phyloP scores from a whole-genome alignment of 352 stramenopile genomes.

The Phytophthora citrophthora region DNA sequence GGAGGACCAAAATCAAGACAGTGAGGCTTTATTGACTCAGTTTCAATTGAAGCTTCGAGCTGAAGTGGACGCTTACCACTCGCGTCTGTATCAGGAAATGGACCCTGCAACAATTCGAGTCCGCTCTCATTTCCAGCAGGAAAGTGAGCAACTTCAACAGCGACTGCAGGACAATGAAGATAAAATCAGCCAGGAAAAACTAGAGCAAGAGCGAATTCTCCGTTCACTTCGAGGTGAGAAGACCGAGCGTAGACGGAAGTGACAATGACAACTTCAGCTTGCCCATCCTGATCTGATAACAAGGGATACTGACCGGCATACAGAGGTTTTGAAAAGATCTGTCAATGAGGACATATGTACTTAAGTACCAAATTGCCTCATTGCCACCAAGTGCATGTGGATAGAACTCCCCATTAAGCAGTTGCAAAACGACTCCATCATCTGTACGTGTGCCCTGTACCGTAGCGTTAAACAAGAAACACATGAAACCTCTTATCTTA shows the following conservation, averaged over 20 bases:
- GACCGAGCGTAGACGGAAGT: conserved; percentile 9
- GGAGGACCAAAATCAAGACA: conserved; percentile 5
- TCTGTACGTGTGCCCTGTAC: conserved; percentile 1
- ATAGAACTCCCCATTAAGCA: conserved; percentile 13
- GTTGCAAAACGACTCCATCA: conserved; percentile 15
- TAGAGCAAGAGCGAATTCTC: conserved; percentile 41
- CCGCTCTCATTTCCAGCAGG: conserved; percentile 29
- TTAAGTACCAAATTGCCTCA: background rate
- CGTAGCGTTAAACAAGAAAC: background rate
- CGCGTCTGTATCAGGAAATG: conserved; percentile 41
- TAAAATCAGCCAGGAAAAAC: conserved; percentile 42
- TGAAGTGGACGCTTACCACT: conserved; percentile 44
- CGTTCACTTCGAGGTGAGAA: conserved; percentile 19
- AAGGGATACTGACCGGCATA: background rate
- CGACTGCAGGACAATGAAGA: conserved; percentile 29
- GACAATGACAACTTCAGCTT: conserved; percentile 17
- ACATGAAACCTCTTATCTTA: background rate
- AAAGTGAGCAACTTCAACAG: conserved; percentile 26
- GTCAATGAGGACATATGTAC: too few relatives aligned
- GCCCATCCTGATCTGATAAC: conserved; percentile 32
- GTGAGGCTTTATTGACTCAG: conserved; percentile 17
- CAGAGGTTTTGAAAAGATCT: too few relatives aligned
- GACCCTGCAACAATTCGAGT: conserved; percentile 40
- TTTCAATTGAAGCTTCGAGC: conserved; percentile 34
- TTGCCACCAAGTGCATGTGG: background rate